Evolutionary conservation across 768 basidiomycete genomes (phyloP).

Genomic region (Boletus sp.): DNA sequence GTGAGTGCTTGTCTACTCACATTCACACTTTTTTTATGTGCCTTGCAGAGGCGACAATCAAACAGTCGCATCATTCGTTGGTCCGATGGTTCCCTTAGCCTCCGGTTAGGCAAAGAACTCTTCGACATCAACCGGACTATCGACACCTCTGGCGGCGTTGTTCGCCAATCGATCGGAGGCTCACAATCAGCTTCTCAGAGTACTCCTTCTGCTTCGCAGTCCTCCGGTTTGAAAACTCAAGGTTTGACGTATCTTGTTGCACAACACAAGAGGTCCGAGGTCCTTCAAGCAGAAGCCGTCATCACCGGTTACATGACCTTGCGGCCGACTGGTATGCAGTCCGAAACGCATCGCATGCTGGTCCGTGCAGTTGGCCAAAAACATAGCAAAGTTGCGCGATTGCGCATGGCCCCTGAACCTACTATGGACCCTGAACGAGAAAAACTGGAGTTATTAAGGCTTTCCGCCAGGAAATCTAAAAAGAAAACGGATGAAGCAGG

Average conservation of each 20-base stretch:
- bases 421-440: slow-evolving; percentile 73
- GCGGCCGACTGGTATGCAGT: slow-evolving; percentile 86
- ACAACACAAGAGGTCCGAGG: slow-evolving; percentile 80
- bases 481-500: slow-evolving; percentile 52
- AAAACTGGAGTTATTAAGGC: slow-evolving; percentile 62
- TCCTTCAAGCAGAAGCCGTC: slow-evolving; percentile 82
- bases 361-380: slow-evolving; percentile 84
- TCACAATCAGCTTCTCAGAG: slow-evolving; percentile 41
- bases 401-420: slow-evolving; percentile 78
- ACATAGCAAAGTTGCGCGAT: slow-evolving; percentile 74
- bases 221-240: slow-evolving; percentile 48
- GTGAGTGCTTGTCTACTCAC: slow-evolving; percentile 44
- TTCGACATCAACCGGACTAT: slow-evolving; percentile 85
- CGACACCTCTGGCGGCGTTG: slow-evolving; percentile 67
- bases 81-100: slow-evolving; percentile 91
- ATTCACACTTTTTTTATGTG: not conserved
- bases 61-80: slow-evolving; percentile 91
- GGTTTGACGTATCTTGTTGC: slow-evolving; percentile 88
- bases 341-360: slow-evolving; percentile 84
- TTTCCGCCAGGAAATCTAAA: slow-evolving; percentile 61
- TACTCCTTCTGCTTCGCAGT: slow-evolving; percentile 37
- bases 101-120: slow-evolving; percentile 89
- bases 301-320: slow-evolving; percentile 82
- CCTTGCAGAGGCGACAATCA: slow-evolving; percentile 69
- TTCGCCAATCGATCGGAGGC: slow-evolving; percentile 56